Evolutionary conservation across 192 early-diverging fungal genomes (phyloP).

Genomic region (Coemansia sp.): DNA sequence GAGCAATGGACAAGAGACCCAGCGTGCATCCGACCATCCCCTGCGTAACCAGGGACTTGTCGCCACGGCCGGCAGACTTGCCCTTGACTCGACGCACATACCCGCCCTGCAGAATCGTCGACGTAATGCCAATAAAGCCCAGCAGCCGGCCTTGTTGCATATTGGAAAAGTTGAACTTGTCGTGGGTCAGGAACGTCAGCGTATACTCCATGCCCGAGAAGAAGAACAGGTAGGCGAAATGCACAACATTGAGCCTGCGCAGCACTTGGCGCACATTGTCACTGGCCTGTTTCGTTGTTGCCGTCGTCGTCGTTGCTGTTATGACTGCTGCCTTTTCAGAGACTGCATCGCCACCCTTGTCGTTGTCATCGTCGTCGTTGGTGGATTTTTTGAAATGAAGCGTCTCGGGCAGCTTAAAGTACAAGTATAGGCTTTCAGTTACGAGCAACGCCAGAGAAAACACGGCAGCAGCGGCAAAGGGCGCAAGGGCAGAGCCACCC

Average conservation of each 20-base stretch:
- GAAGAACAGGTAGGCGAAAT: slow-evolving; percentile 88
- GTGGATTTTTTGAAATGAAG: slow-evolving; percentile 26
- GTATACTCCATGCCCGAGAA: slow-evolving; percentile 99
- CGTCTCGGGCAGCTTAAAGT: slow-evolving; percentile 78
- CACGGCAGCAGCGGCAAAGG: slow-evolving; percentile 87
- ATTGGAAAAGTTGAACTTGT: slow-evolving; percentile 85
- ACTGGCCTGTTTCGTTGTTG: not conserved
- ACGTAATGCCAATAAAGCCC: slow-evolving; percentile 85
- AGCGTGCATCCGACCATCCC: slow-evolving; percentile 73
- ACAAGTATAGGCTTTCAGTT: slow-evolving; percentile 82
- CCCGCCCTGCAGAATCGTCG: slow-evolving; percentile 90
- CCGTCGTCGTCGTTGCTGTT: no score
- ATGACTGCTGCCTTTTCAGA: not conserved
- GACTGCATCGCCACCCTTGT: not conserved
- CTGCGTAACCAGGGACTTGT: slow-evolving; percentile 69
- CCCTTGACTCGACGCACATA: slow-evolving; percentile 85
- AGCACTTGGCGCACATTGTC: slow-evolving; percentile 17
- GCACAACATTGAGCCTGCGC: slow-evolving; percentile 67
- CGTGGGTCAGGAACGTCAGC: slow-evolving; percentile 93
- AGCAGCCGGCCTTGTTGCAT: slow-evolving; percentile 88
- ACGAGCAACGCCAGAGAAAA: slow-evolving; percentile 83
- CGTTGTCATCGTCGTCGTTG: not conserved
- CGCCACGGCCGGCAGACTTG: slow-evolving; percentile 21
- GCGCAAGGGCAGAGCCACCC: slow-evolving; percentile 37
- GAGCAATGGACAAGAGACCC: slow-evolving; percentile 66